A percentile compares a stretch with the other conserved stretches of the same genome.
Evolutionary conservation across 371 early-diverging fungal genomes (phyloP).

Genomic region (Dinochytrium kinnereticum): DNA sequence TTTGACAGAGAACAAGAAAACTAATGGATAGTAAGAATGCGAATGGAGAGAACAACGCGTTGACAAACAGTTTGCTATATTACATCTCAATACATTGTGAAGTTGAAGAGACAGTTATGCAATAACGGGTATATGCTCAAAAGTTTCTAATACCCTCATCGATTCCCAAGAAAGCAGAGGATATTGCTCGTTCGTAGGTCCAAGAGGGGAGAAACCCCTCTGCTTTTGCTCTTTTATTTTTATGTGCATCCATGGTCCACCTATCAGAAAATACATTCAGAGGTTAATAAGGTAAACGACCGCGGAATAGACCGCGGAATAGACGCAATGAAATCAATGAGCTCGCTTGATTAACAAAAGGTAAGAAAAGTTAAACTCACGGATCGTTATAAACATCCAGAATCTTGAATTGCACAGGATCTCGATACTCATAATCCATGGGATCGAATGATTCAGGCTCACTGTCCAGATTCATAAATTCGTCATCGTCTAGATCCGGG

Average conservation of each 20-base stretch:
- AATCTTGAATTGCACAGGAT: slow-evolving; percentile 24
- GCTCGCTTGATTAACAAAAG: background rate
- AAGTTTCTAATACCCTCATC: slow-evolving; percentile 18
- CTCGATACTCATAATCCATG: slow-evolving; percentile 40
- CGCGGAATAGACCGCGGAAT: too few relatives aligned
- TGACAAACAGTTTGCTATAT: too few relatives aligned
- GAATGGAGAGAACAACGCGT: too few relatives aligned
- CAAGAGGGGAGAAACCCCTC: slow-evolving; percentile 26
- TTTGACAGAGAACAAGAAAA: too few relatives aligned
- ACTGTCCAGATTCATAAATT: background rate
- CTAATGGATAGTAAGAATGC: too few relatives aligned
- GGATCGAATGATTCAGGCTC: slow-evolving; percentile 39
- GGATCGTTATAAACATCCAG: slow-evolving; percentile 35
- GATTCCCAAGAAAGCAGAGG: slow-evolving; percentile 24
- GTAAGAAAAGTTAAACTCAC: slow-evolving; percentile 22
- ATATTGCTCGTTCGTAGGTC: slow-evolving; percentile 28
- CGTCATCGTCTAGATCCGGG: background rate
- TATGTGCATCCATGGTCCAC: slow-evolving; percentile 28
- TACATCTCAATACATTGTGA: too few relatives aligned
- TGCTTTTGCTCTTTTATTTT: slow-evolving; percentile 17
- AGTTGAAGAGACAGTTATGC: too few relatives aligned
- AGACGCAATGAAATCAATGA: background rate
- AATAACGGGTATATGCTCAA: too few relatives aligned
- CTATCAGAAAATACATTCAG: background rate
- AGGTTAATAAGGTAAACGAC: background rate